These are phyloP conservation scores for Talaromyces nanjingensis DNA, from an alignment of 495 filamentous ascomycete genomes.

Conservation along the genomic window DNA sequence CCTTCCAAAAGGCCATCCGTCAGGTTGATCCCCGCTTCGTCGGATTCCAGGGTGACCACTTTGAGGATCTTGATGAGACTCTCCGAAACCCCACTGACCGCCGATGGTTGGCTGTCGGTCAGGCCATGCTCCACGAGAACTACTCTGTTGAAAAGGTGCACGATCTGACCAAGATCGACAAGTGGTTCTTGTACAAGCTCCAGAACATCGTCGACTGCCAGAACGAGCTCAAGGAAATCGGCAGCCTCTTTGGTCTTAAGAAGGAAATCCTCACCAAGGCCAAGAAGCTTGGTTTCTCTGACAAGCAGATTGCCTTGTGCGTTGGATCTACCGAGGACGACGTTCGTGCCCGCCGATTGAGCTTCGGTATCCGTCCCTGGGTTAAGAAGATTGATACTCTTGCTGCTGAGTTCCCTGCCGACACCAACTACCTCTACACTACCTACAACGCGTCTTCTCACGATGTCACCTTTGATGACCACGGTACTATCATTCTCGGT, in stretches of 20 bases:
- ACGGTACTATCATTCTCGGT: slow-evolving; percentile 82
- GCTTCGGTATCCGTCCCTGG: slow-evolving; percentile 79
- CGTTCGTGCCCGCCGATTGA: slow-evolving; percentile 75
- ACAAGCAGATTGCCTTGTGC: slow-evolving; percentile 86
- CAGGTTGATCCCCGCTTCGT: slow-evolving; percentile 89
- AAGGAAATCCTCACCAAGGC: slow-evolving; percentile 80
- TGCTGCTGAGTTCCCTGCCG: slow-evolving; percentile 94
- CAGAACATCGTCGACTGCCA: slow-evolving; percentile 91
- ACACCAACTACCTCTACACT: slow-evolving; percentile 96
- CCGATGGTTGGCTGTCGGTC: slow-evolving; percentile 93
- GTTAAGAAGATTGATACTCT: slow-evolving; percentile 98
- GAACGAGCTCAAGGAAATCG: slow-evolving; percentile 78
- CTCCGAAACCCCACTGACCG: slow-evolving; percentile 90
- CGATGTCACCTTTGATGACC: slow-evolving; percentile 92
- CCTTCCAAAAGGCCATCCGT: slow-evolving; percentile 96
- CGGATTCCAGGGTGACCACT: slow-evolving; percentile 92
- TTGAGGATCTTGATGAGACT: slow-evolving; percentile 85
- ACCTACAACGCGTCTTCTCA: slow-evolving; percentile 97
- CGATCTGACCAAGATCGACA: slow-evolving; percentile 95
- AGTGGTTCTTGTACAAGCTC: slow-evolving; percentile 98
- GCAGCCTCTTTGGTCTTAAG: slow-evolving; percentile 77
- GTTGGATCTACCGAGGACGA: slow-evolving; percentile 82
- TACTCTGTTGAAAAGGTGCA: slow-evolving; percentile 88
- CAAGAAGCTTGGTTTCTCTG: slow-evolving; percentile 97
- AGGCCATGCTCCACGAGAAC: slow-evolving; percentile 94